Evolutionary conservation across 2,329 filamentous ascomycete genomes (phyloP).

Genomic region (Aspergillus viridinutans): DNA sequence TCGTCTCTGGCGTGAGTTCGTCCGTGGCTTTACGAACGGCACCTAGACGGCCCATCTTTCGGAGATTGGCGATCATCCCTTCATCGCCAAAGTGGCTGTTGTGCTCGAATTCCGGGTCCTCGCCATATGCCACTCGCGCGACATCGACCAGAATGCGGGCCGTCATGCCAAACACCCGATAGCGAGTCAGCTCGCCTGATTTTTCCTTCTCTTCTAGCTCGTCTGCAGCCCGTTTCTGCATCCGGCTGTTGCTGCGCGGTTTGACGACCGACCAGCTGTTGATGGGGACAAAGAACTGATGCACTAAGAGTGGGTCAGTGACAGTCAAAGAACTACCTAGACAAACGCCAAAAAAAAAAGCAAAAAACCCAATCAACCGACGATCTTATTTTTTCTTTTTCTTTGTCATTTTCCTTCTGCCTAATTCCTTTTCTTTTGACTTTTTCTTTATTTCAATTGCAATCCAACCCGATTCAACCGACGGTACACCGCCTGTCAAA

Average conservation of each 20-base stretch:
- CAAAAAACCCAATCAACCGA: background rate
- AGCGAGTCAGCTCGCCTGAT: slow-evolving; percentile 51
- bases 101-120: slow-evolving; percentile 80
- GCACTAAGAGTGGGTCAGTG: slow-evolving; percentile 50
- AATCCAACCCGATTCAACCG: background rate
- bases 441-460: background rate
- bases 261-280: slow-evolving; percentile 64
- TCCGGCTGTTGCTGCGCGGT: slow-evolving; percentile 43
- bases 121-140: slow-evolving; percentile 75
- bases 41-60: slow-evolving; percentile 54
- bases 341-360: background rate
- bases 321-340: background rate
- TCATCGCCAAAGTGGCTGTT: slow-evolving; percentile 63
- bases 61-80: slow-evolving; percentile 56
- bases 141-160: slow-evolving; percentile 85
- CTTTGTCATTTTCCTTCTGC: background rate
- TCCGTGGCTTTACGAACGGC: slow-evolving; percentile 50
- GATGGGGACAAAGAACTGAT: slow-evolving; percentile 88
- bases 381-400: background rate
- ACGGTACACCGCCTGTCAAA: background rate
- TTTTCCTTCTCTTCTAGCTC: slow-evolving; percentile 47
- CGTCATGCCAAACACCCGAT: slow-evolving; percentile 94
- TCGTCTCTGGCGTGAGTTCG: slow-evolving; percentile 48
- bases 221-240: slow-evolving; percentile 38
- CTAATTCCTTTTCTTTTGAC: background rate